Percentiles rank a stretch among this genome's conserved stretches.
Conservation (phyloP, 352 stramenopile genomes). For the Pythium myriotylum region DNA sequence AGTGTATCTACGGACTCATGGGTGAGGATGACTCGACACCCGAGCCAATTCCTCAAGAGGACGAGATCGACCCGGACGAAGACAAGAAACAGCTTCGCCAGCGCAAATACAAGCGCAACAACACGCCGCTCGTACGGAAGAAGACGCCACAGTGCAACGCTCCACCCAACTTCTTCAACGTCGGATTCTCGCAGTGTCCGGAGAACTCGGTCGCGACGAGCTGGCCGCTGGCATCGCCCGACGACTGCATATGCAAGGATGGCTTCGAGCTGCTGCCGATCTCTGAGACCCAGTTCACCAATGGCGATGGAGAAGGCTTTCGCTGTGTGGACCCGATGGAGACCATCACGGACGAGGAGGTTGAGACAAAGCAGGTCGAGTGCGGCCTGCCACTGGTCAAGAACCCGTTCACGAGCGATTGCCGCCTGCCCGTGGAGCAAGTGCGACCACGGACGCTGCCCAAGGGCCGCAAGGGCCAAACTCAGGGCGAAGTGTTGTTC, state of each 20-base stretch:
- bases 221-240: constrained; percentile 28
- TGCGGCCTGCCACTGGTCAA: constrained; percentile 49
- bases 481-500: constrained; percentile 52
- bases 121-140: constrained; percentile 13
- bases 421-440: constrained; percentile 67
- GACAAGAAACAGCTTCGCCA: constrained; percentile 31
- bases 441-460: constrained; percentile 22
- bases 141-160: constrained; percentile 30
- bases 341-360: constrained; percentile 25
- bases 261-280: constrained; percentile 26
- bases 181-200: constrained; percentile 30
- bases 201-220: constrained; percentile 21
- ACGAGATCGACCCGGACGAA: constrained; percentile 19
- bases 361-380: constrained; percentile 38
- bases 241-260: constrained; percentile 30
- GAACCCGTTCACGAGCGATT: constrained; percentile 54
- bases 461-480: constrained; percentile 14
- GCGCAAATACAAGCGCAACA: constrained; percentile 13
- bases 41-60: constrained; percentile 15
- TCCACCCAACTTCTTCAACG: constrained; percentile 16
- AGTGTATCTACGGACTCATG: constrained; percentile 65
- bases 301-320: constrained; percentile 26
- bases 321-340: constrained; percentile 19
- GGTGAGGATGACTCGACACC: constrained; percentile 17
- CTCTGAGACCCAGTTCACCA: constrained; percentile 11